A percentile compares a stretch with the other conserved stretches of the same genome.
Conservation (phyloP, 2,329 filamentous ascomycete species). For the Ascocoryne sarcoides region DNA sequence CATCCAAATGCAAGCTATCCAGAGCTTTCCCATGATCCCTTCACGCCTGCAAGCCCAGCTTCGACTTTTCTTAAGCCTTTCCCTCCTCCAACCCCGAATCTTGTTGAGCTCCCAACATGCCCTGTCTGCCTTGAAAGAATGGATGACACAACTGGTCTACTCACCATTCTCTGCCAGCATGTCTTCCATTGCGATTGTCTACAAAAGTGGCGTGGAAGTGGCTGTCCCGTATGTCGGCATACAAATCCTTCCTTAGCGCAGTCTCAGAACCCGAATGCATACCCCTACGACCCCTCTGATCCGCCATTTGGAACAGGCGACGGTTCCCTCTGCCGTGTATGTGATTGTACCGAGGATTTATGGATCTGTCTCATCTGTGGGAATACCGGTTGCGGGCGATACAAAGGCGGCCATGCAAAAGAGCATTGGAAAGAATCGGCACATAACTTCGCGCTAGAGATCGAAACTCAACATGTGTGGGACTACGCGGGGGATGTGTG, state of each 20-base stretch:
- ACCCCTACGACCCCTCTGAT: constrained; percentile 37
- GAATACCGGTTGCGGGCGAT: constrained; percentile 85
- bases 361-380: constrained; percentile 97
- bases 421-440: constrained; percentile 84
- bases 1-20: constrained; percentile 38
- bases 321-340: constrained; percentile 71
- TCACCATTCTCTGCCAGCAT: constrained; percentile 95
- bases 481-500: constrained; percentile 94
- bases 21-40: constrained; percentile 54
- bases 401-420: constrained; percentile 89
- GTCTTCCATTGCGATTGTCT: constrained; percentile 96
- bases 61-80: constrained; percentile 42
- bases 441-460: constrained; percentile 87
- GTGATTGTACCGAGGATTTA: constrained; percentile 71
- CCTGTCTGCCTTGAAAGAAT: constrained; percentile 95
- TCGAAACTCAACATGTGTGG: constrained; percentile 93
- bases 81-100: constrained; percentile 63
- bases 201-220: constrained; percentile 89
- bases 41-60: constrained; percentile 45
- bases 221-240: constrained; percentile 91
- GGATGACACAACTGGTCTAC: constrained; percentile 91
- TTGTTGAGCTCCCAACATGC: constrained; percentile 89
- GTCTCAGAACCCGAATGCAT: constrained; percentile 11
- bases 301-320: constrained; percentile 51
- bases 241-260: constrained; percentile 52